Percentiles rank a stretch among this genome's conserved stretches.
Conservation (phyloP, 2,329 filamentous ascomycete genomes). For the Exophiala viscosa region DNA sequence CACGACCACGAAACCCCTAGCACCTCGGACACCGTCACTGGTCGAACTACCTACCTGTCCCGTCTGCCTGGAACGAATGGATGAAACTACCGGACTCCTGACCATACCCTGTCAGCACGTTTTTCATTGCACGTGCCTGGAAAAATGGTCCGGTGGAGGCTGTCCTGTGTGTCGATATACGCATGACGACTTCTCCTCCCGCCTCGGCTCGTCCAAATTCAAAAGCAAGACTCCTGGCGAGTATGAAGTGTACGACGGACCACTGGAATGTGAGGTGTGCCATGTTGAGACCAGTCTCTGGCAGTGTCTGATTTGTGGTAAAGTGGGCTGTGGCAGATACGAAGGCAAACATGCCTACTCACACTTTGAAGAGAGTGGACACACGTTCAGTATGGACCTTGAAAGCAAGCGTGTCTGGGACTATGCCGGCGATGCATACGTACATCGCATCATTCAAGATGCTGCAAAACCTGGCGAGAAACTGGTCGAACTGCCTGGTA, state of each 20-base stretch:
- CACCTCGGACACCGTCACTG: constrained; percentile 74
- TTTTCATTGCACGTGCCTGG: constrained; percentile 92
- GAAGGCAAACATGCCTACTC: constrained; percentile 90
- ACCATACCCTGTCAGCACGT: constrained; percentile 97
- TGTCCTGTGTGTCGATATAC: constrained; percentile 95
- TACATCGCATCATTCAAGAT: constrained; percentile 89
- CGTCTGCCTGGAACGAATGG: constrained; percentile 96
- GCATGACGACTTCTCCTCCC: constrained; percentile 53
- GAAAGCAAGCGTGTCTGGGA: constrained; percentile 97
- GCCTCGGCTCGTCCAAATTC: constrained; percentile 21
- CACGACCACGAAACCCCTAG: constrained; percentile 59
- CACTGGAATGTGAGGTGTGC: constrained; percentile 69
- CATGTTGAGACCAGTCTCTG: constrained; percentile 79
- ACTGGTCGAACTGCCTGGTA: constrained; percentile 68
- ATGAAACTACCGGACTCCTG: constrained; percentile 89
- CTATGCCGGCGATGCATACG: constrained; percentile 91
- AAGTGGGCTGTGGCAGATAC: constrained; percentile 89
- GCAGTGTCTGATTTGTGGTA: constrained; percentile 93
- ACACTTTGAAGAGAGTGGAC: constrained; percentile 84
- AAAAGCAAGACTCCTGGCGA: constrained; percentile 32
- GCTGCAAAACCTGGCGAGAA: constrained; percentile 67
- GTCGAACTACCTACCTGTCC: constrained; percentile 93
- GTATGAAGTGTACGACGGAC: constrained; percentile 53
- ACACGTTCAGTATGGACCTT: constrained; percentile 90
- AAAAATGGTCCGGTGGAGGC: constrained; percentile 91